A percentile compares a stretch with the other conserved stretches of the same genome.
Evolutionary conservation across 805 yeast genomes (phyloP).

Genomic region (Allodekkera sacchari): DNA sequence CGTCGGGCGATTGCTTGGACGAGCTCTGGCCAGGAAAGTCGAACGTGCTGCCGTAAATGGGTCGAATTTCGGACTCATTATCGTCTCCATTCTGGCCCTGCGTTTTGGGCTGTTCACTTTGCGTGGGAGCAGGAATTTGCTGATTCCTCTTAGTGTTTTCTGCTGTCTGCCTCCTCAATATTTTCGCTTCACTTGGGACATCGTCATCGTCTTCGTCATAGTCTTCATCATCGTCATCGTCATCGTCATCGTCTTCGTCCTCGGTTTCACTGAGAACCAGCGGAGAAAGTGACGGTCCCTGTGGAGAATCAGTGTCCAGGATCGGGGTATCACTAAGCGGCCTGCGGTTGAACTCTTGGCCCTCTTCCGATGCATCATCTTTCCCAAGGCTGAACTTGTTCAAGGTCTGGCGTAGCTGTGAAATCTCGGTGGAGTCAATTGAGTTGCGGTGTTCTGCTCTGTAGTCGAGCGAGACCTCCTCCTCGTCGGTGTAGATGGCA

Average conservation of each 20-base stretch:
- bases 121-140: slow-evolving; percentile 8
- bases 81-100: background rate
- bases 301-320: slow-evolving; percentile 50
- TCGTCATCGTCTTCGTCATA: background rate
- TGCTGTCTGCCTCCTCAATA: slow-evolving; percentile 13
- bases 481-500: background rate
- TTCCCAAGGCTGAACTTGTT: slow-evolving; percentile 1
- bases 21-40: slow-evolving; percentile 91
- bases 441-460: background rate
- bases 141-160: slow-evolving; percentile 19
- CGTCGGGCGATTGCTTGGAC: slow-evolving; percentile 72
- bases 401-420: background rate
- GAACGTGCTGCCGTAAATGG: slow-evolving; percentile 46
- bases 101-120: slow-evolving; percentile 1
- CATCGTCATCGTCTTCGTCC: slow-evolving; percentile 17
- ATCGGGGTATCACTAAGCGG: slow-evolving; percentile 74
- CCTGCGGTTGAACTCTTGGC: slow-evolving; percentile 44
- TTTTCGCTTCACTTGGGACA: slow-evolving; percentile 5
- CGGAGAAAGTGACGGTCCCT: slow-evolving; percentile 16
- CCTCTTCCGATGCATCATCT: background rate
- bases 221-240: slow-evolving; percentile 5
- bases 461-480: background rate
- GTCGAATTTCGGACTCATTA: too few species aligned
- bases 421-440: background rate
- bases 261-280: slow-evolving; percentile 20